These are phyloP conservation scores for Actinomucor elegans DNA, from an alignment of 371 early-diverging fungal species.

Conservation along the genomic window DNA sequence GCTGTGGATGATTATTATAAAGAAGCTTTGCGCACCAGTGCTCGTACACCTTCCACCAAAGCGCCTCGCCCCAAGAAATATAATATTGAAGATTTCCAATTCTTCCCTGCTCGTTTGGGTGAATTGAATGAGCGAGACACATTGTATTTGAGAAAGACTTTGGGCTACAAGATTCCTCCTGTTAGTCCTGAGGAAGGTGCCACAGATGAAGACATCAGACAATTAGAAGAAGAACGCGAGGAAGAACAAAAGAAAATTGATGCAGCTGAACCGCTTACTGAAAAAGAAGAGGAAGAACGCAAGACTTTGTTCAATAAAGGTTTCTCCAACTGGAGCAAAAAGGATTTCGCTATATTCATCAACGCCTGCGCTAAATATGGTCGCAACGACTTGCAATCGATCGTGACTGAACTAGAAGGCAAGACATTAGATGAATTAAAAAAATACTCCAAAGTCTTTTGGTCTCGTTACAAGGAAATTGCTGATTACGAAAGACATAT, in stretches of 20 bases:
- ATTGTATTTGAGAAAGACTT: constrained; percentile 58
- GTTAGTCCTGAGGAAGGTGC: constrained; percentile 32
- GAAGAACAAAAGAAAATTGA: constrained; percentile 87
- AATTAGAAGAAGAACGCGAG: constrained; percentile 65
- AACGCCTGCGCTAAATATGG: constrained; percentile 93
- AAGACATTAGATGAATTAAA: constrained; percentile 87
- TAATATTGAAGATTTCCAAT: constrained; percentile 86
- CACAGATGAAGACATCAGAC: constrained; percentile 43
- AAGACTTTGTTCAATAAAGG: constrained; percentile 76
- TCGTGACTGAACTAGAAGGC: constrained; percentile 85
- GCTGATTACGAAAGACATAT: constrained; percentile 83
- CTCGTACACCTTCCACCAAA: constrained; percentile 52
- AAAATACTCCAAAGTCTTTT: constrained; percentile 84
- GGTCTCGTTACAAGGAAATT: constrained; percentile 84
- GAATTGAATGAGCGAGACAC: constrained; percentile 86
- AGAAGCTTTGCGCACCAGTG: constrained; percentile 65
- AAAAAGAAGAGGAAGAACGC: constrained; percentile 84
- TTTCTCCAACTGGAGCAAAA: constrained; percentile 92
- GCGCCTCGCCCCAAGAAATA: constrained; percentile 69
- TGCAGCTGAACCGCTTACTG: constrained; percentile 85
- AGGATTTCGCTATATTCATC: constrained; percentile 90
- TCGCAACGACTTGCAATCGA: constrained; percentile 68
- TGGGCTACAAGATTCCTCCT: constrained; percentile 62
- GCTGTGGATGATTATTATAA: constrained; percentile 89
- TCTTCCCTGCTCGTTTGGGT: constrained; percentile 80